Evolutionary conservation across 1,139 yeast species (phyloP).

Genomic region (Debaryomycetaceae sp.): DNA sequence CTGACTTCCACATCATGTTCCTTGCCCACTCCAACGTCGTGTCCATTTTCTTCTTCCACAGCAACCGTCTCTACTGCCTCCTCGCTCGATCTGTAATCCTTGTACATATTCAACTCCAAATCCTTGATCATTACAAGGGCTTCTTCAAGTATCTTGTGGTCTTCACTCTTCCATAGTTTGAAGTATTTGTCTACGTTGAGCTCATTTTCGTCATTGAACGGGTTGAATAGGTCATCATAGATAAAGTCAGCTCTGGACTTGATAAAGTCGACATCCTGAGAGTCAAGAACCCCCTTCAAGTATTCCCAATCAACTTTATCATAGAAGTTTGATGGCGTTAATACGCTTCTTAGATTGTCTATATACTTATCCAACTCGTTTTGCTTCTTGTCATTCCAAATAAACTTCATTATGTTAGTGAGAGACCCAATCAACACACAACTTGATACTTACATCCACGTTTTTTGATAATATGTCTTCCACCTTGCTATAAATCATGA

Average conservation of each 20-base stretch:
- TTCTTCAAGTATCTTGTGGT: conserved; percentile 4
- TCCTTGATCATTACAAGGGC: background rate
- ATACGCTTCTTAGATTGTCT: conserved; percentile 8
- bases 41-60: background rate
- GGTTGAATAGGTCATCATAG: conserved; percentile 13
- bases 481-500: background rate
- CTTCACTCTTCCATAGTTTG: conserved; percentile 15
- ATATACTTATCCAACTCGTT: conserved; percentile 14
- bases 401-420: conserved; percentile 10
- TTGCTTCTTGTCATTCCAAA: conserved; percentile 20
- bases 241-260: conserved; percentile 22
- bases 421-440: background rate
- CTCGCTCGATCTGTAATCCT: background rate
- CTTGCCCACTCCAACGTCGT: no score
- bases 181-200: conserved; percentile 6
- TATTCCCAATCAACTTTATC: conserved; percentile 17
- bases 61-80: background rate
- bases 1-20: no score
- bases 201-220: conserved; percentile 6
- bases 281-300: conserved; percentile 11
- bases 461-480: background rate
- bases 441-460: background rate
- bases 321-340: conserved; percentile 16
- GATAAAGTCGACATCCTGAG: conserved; percentile 16
- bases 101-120: background rate